Percentiles rank a stretch among this genome's conserved stretches.
Evolutionary conservation across 345 rosid species (phyloP).

Genomic region (Zanthoxylum bungeanum): DNA sequence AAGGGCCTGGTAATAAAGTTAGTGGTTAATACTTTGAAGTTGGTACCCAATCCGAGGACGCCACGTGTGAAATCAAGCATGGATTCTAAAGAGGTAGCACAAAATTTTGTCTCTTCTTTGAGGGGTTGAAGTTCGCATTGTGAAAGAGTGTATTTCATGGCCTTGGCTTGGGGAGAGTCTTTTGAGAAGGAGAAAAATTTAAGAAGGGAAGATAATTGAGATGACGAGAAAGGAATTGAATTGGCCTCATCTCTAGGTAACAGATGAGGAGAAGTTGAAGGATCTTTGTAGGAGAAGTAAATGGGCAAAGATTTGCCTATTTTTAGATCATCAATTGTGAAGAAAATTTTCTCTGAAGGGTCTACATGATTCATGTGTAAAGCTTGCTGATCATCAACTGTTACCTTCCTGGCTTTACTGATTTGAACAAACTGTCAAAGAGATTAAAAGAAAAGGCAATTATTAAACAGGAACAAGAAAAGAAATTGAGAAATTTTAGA

Average conservation of each 20-base stretch:
- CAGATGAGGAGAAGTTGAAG: too few relatives aligned
- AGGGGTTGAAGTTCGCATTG: constrained; percentile 43
- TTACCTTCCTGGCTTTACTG: constrained; percentile 5
- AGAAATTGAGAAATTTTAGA: background rate
- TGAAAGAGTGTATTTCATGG: constrained; percentile 50
- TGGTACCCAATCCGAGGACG: constrained; percentile 36
- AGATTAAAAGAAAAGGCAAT: background rate
- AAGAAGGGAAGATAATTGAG: constrained; percentile 47
- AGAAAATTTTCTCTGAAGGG: constrained; percentile 45
- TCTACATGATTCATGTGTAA: constrained; percentile 26
- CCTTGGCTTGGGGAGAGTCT: too few relatives aligned
- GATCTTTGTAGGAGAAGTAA: too few relatives aligned
- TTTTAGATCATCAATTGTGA: constrained; percentile 44
- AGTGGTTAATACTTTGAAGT: constrained; percentile 40
- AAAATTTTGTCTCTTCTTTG: constrained; percentile 46
- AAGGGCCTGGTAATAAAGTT: constrained; percentile 6
- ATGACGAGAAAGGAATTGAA: constrained; percentile 54
- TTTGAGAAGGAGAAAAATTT: constrained; percentile 47
- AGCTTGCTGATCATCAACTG: background rate
- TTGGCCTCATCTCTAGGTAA: too few relatives aligned
- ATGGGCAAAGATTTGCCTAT: constrained; percentile 40
- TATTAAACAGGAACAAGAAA: too few relatives aligned
- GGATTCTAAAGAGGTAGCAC: constrained; percentile 67
- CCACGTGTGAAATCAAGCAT: constrained; percentile 49
- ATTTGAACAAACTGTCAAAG: constrained; percentile 5